Percentiles rank a stretch among this genome's conserved stretches.
Conservation (phyloP, 2,329 filamentous ascomycete genomes). For the Sporothrix schenckii region DNA sequence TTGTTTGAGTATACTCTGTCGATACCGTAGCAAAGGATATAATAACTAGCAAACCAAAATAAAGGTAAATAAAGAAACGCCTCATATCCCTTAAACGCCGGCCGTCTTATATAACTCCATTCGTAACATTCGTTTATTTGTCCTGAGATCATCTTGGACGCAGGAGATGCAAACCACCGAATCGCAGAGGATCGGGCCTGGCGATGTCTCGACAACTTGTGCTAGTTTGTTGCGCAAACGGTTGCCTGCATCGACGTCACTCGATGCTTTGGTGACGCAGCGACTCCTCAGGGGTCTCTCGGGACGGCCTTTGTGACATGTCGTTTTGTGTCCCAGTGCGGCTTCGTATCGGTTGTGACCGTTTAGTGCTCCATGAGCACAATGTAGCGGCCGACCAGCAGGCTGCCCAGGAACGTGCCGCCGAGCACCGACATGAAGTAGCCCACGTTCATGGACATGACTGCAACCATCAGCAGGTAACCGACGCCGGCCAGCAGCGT, state of each 20-base stretch:
- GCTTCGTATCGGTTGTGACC: not conserved
- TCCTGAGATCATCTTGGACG: not conserved
- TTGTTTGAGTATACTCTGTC: not conserved
- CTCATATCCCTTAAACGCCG: conserved; percentile 9
- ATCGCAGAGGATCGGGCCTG: not conserved
- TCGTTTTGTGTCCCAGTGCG: not conserved
- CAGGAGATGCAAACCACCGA: not conserved
- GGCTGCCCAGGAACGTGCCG: conserved; percentile 81
- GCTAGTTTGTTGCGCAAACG: not conserved
- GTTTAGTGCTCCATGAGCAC: conserved; percentile 53
- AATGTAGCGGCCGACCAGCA: conserved; percentile 73
- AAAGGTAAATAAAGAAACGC: conserved; percentile 14
- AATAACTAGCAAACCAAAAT: not conserved
- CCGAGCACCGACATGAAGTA: conserved; percentile 76
- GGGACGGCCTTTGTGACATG: not conserved
- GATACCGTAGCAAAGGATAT: not conserved
- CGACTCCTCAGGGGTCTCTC: not conserved
- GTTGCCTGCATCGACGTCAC: not conserved
- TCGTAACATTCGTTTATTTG: conserved; percentile 18
- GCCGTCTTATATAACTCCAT: conserved; percentile 5
- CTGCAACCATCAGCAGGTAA: conserved; percentile 87
- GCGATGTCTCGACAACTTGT: not conserved
- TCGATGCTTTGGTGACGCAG: not conserved
- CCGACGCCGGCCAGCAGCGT: conserved; percentile 74
- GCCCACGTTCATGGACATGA: conserved; percentile 83